Conservation (phyloP, 2,329 filamentous ascomycete species). For the Chaetomiaceae sp. region DNA sequence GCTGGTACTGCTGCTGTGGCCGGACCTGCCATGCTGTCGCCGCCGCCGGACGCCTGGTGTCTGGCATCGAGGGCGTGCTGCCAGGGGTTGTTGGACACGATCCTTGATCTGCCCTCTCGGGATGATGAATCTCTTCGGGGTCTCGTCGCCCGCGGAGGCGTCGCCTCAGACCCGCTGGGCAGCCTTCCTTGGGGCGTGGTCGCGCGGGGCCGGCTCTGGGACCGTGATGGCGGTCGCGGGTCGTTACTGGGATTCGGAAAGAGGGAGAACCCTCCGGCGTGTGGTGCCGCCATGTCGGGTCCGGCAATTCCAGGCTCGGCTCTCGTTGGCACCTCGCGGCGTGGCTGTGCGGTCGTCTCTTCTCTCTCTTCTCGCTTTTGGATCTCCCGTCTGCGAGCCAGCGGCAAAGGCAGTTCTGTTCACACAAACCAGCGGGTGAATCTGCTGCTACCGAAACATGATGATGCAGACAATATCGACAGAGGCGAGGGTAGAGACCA, state of each 20-base stretch:
- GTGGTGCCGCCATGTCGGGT: conserved; percentile 35
- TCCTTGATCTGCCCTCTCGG: conserved; percentile 32
- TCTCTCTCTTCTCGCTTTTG: not conserved
- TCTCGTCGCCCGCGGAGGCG: conserved; percentile 31
- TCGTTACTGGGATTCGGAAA: conserved; percentile 48
- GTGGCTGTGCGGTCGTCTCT: conserved; percentile 2
- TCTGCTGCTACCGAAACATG: conserved; percentile 26
- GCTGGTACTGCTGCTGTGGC: not conserved
- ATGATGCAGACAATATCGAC: conserved; percentile 17
- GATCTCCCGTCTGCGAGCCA: conserved; percentile 2
- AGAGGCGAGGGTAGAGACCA: too few species aligned
- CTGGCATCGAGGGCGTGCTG: conserved; percentile 24
- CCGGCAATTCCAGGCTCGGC: conserved; percentile 4
- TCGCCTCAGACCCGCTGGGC: conserved; percentile 22
- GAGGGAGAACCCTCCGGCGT: conserved; percentile 50
- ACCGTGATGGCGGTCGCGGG: conserved; percentile 39
- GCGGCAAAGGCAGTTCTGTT: conserved; percentile 11
- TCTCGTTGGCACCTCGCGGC: not conserved
- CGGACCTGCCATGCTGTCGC: conserved; percentile 8
- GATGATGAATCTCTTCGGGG: conserved; percentile 32
- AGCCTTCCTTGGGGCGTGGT: conserved; percentile 33
- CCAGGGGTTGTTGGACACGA: conserved; percentile 25
- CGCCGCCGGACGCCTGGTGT: conserved; percentile 2
- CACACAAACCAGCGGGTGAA: conserved; percentile 12
- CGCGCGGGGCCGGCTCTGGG: conserved; percentile 36